phyloP scores from a whole-genome alignment of 192 early-diverging fungal genomes.

The Coemansia erecta region DNA sequence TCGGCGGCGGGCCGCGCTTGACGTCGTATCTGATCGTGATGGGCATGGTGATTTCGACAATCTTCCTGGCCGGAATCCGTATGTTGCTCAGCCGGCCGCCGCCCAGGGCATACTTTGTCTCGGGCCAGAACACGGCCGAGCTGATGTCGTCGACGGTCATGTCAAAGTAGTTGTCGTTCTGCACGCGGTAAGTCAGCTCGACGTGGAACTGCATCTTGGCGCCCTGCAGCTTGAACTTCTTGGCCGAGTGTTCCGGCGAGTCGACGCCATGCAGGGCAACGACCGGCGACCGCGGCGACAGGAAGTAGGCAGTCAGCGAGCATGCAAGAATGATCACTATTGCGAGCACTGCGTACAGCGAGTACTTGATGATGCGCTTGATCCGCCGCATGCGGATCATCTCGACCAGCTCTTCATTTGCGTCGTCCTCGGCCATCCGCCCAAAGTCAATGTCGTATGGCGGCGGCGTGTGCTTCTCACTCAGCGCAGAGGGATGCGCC shows the following conservation, averaged over 20 bases:
- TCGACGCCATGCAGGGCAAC: constrained; percentile 33
- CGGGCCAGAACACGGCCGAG: constrained; percentile 48
- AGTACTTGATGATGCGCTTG: constrained; percentile 28
- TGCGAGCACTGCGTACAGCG: constrained; percentile 15
- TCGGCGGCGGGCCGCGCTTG: constrained; percentile 47
- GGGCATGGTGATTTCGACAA: constrained; percentile 41
- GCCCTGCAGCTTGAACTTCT: constrained; percentile 44
- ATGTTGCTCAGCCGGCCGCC: constrained; percentile 45
- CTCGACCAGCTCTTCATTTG: constrained; percentile 37
- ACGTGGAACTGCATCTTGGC: constrained; percentile 50
- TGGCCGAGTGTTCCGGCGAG: constrained; percentile 23
- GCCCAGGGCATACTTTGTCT: constrained; percentile 52
- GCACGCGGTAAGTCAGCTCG: constrained; percentile 42
- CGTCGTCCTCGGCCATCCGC: constrained; percentile 17
- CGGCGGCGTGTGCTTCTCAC: constrained; percentile 34
- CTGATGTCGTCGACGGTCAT: constrained; percentile 44
- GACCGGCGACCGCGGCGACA: constrained; percentile 28
- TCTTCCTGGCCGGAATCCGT: constrained; percentile 33
- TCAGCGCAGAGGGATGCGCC: constrained; percentile 10
- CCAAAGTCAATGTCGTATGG: constrained; percentile 23
- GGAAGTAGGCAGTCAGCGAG: constrained; percentile 33
- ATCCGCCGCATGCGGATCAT: constrained; percentile 30
- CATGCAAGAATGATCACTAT: constrained; percentile 21
- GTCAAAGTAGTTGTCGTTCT: constrained; percentile 52
- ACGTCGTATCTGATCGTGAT: constrained; percentile 47